A percentile compares a stretch with the other conserved stretches of the same genome.
Evolutionary conservation across 1,284 basidiomycete species (phyloP).

Genomic region (Malassezia pachydermatis): DNA sequence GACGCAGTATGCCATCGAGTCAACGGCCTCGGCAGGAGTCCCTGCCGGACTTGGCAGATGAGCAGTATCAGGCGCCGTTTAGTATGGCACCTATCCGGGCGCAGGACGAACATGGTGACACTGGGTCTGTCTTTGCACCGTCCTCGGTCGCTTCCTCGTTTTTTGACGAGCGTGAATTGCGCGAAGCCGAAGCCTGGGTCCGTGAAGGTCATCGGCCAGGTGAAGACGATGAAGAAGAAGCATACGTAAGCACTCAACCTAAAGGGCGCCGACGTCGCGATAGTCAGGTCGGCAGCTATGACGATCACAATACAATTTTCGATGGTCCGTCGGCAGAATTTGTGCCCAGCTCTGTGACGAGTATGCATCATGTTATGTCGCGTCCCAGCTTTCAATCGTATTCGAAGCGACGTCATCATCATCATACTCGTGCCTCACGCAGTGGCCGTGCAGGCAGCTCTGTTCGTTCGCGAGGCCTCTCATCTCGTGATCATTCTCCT

Average conservation of each 20-base stretch:
- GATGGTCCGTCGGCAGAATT: slow-evolving; percentile 42
- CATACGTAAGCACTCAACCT: slow-evolving; percentile 10
- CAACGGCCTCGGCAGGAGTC: neutral
- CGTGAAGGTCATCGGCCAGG: neutral
- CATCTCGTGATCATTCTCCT: slow-evolving; percentile 20
- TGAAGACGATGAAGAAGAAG: slow-evolving; percentile 9
- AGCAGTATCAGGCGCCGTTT: slow-evolving; percentile 43
- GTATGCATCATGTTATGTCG: slow-evolving; percentile 25
- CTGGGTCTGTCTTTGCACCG: neutral
- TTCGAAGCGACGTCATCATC: slow-evolving; percentile 23
- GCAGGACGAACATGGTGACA: slow-evolving; percentile 4
- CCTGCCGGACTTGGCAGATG: slow-evolving; percentile 24
- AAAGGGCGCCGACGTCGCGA: slow-evolving; percentile 26
- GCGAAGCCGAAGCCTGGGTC: slow-evolving; percentile 37
- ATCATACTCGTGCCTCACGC: slow-evolving; percentile 23
- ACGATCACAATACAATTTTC: slow-evolving; percentile 39
- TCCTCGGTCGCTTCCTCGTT: slow-evolving; percentile 33
- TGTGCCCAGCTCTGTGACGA: slow-evolving; percentile 39
- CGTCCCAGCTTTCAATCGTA: slow-evolving; percentile 25
- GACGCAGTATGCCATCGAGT: too few relatives aligned
- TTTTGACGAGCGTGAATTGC: slow-evolving; percentile 40
- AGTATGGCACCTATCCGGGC: neutral
- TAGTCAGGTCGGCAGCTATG: slow-evolving; percentile 45
- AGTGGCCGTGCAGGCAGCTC: slow-evolving; percentile 17
- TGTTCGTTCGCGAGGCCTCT: slow-evolving; percentile 18